Percentiles rank a stretch among this genome's conserved stretches.
phyloP scores from a whole-genome alignment of 169 alveolate species.

The Eimeria maxima region DNA sequence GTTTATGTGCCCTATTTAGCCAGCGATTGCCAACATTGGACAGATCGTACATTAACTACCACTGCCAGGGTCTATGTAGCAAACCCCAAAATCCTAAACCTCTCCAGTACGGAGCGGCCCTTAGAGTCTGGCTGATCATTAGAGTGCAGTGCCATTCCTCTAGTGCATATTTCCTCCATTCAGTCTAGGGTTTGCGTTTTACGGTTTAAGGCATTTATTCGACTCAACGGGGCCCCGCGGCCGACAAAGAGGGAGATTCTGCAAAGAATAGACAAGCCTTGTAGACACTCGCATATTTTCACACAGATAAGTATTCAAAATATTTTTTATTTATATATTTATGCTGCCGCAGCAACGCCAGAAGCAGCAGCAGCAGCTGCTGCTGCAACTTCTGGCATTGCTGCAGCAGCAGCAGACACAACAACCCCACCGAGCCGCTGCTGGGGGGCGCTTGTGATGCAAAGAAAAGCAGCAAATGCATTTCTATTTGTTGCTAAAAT shows the following conservation, averaged over 20 bases:
- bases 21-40: no score
- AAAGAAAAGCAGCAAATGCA: neutral
- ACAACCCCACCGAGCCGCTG: neutral
- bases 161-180: no score
- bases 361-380: conserved; percentile 37
- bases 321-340: no score
- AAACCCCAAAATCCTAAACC: no score
- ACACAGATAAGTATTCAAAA: neutral
- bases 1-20: no score
- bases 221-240: conserved; percentile 2
- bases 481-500: neutral
- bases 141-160: no score
- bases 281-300: neutral
- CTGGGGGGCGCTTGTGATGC: neutral
- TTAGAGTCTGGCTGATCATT: no score
- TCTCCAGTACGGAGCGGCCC: no score
- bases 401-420: conserved; percentile 9
- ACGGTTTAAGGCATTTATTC: neutral
- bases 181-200: neutral
- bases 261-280: neutral
- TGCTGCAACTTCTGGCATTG: conserved; percentile 6
- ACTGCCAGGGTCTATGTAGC: no score
- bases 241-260: neutral
- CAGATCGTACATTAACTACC: no score
- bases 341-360: neutral